Evolutionary conservation across 2,329 filamentous ascomycete species (phyloP), one percentile per base, ranked within the genome.

Genomic region (Penicillium sp.): DNA sequence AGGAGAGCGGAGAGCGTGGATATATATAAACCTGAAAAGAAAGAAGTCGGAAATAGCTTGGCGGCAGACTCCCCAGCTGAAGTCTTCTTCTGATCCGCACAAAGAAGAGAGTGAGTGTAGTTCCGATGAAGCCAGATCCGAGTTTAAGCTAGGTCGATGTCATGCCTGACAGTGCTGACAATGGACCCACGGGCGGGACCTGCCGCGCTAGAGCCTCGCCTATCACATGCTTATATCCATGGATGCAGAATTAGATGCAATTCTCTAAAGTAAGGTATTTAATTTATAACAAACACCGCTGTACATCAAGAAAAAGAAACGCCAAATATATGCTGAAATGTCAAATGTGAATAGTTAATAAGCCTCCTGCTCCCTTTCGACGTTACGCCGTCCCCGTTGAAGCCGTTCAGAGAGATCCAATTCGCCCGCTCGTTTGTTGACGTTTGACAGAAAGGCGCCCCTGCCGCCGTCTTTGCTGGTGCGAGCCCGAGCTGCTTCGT

Each of bases 391-490:
- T 6, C 69, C 67, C 43, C 76, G 68, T 42, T 71, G 69, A 43
- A 78, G 68, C 30, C 76, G 66, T 55, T 77, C 74, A 4, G 68
- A 74, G 11, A 78, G 64, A 60, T 72, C 75, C 54, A 78, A 59
- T 35, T 75, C 69, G 9, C 72, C 74, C 40, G 73, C 75, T 63
- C 85, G 80, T 56, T 81, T 81, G 65, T 89, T 83, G 55, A 90
- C 71, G 0, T 79, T 79, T 58, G 83, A 83, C 51, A 85, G 79
- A 63, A 91, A 90, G 21, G 84, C 79, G 5, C 83, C 81, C 40
- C 84, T 85, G 5, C 84, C 84, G 4, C 82, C 85, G 53, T 83
- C 83, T 65, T 84, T 83, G 23, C 80, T 78, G 14, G 82, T 81
- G n/a, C 77, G 75, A 48, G 78, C 79, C 56, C 88, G 78, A 21